Evolutionary conservation across 2,329 filamentous ascomycete genomes (phyloP), one percentile per base, ranked within the genome.

Genomic region (Hymenoscyphus linearis): DNA sequence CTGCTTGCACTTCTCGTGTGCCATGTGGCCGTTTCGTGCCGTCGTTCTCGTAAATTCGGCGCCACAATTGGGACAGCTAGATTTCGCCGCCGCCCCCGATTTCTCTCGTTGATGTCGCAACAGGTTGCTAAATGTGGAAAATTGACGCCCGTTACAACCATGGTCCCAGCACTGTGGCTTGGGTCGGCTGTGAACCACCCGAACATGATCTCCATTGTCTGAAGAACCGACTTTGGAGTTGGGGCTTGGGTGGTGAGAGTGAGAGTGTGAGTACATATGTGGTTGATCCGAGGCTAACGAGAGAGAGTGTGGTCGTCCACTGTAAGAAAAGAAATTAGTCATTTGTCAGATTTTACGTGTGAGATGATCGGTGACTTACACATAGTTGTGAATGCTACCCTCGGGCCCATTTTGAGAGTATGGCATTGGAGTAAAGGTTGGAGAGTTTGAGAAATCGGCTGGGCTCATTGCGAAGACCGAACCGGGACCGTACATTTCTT

Each of bases 81-180:
- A 91, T 77, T 97, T 97, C 34, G 89, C 82, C 12, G 93, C 91
- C 58, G 93, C 92, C 27, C 93, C 93, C 0, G 91, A 96, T 75
- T 96, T 97, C 76, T 98, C 93, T 52, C 93, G 85, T 75, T 97
- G 93, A 74, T 98, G 93, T 65, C 93, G 84, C 40, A 97, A 80
- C 3, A 97, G 83, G 73, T 97, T 97, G 82, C 92, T 96, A 73
- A 97, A 97, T 3, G 93, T 97, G 18, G 91, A 96, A 72, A 98
- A 98, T 71, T 96, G 90, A 34, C 93, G 87, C 22, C 93, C 93
- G 70, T 97, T 96, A 79, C 93, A 98, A 12, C 93, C 93, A 72
- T 98, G 93, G 64, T 97, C 93, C 90, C 91, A 98, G 76, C 93
- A 97, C 73, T 96, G 91, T 53, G 93, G 92, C 77, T 96, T 96